phyloP scores from a whole-genome alignment of 2,329 filamentous ascomycete genomes.

The Fusarium compactum region DNA sequence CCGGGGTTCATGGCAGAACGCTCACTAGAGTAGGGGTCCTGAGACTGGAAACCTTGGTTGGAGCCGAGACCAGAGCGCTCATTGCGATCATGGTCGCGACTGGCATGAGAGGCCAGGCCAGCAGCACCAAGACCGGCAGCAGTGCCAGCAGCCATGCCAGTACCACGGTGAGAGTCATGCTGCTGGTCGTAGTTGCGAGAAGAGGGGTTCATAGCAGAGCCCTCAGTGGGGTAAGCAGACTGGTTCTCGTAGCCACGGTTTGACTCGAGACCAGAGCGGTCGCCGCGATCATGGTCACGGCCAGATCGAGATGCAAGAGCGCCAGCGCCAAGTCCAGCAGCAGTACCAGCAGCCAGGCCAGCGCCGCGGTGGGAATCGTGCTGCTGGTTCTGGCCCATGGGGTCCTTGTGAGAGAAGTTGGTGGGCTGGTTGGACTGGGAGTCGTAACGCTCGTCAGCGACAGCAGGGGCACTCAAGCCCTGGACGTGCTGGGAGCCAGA shows the following conservation, averaged over 20 bases:
- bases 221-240: not conserved
- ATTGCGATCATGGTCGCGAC: not conserved
- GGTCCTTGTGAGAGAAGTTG: conserved; percentile 20
- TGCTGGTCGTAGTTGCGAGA: not conserved
- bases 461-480: not conserved
- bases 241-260: not conserved
- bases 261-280: not conserved
- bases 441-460: not conserved
- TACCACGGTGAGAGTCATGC: conserved; percentile 11
- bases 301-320: not conserved
- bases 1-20: not conserved
- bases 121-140: conserved; percentile 5
- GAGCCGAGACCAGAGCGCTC: not conserved
- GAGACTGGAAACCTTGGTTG: not conserved
- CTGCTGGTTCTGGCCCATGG: conserved; percentile 6
- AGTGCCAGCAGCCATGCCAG: not conserved
- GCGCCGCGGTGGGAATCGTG: conserved; percentile 11
- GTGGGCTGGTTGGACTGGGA: not conserved
- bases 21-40: not conserved
- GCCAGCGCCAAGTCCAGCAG: not conserved
- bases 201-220: not conserved
- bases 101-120: not conserved
- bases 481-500: not conserved
- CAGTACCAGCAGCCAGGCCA: not conserved
- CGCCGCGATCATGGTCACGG: not conserved